Evolutionary conservation across 2,329 filamentous ascomycete genomes (phyloP).

Genomic region (Apiospora arundinis): DNA sequence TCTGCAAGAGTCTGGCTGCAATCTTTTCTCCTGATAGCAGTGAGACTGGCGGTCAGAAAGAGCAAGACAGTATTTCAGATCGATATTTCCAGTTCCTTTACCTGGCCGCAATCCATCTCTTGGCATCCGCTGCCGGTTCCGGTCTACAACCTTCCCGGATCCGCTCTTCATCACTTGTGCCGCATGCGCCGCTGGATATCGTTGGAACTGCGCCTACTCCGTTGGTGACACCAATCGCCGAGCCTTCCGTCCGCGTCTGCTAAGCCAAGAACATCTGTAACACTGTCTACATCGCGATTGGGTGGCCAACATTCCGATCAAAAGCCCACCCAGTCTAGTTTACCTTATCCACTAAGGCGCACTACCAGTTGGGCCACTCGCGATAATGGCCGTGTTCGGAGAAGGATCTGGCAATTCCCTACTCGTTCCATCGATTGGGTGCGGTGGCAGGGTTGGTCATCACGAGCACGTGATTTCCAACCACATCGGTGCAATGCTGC

Average conservation of each 20-base stretch:
- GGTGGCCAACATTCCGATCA: neutral
- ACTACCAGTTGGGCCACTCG: too few species aligned
- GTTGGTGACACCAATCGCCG: neutral
- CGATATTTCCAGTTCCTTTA: neutral
- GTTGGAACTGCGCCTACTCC: neutral
- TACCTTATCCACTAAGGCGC: too few species aligned
- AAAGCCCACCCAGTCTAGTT: too few species aligned
- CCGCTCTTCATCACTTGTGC: neutral
- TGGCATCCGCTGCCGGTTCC: neutral
- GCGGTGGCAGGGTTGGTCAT: neutral
- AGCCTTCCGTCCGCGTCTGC: neutral
- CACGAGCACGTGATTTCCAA: neutral
- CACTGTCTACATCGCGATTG: neutral
- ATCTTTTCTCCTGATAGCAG: neutral
- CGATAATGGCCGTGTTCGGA: neutral
- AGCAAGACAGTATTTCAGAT: neutral
- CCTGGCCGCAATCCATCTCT: neutral
- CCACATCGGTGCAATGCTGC: neutral
- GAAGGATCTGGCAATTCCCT: neutral
- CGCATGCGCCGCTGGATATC: neutral
- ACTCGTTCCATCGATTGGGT: neutral
- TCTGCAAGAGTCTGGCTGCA: neutral
- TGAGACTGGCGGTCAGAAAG: neutral
- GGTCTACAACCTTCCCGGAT: neutral
- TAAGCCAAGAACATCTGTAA: neutral